Evolutionary conservation across 352 stramenopile genomes (phyloP).

Genomic region (Globisporangium polare): DNA sequence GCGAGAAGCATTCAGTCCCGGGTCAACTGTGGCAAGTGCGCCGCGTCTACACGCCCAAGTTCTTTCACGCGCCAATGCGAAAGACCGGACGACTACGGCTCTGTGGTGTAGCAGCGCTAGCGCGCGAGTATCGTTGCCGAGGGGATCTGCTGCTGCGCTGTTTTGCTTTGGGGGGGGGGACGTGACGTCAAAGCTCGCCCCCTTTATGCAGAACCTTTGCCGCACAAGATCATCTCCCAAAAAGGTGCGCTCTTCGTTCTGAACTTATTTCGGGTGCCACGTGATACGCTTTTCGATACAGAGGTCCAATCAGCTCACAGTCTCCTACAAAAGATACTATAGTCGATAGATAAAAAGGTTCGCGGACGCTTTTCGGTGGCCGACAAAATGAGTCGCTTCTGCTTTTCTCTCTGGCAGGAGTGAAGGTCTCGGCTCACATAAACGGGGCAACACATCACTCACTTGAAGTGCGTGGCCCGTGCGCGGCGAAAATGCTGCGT

Average conservation of each 20-base stretch:
- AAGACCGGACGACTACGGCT: too few species aligned
- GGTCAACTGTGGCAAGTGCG: conserved; percentile 2
- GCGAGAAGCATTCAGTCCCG: neutral
- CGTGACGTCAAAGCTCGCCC: too few species aligned
- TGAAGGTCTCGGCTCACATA: neutral
- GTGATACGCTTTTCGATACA: neutral
- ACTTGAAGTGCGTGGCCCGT: neutral
- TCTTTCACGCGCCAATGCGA: too few species aligned
- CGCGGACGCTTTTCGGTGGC: neutral
- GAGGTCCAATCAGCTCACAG: neutral
- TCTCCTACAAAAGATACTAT: neutral
- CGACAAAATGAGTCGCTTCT: neutral
- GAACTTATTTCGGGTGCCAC: neutral
- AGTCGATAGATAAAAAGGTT: neutral
- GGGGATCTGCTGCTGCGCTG: too few species aligned
- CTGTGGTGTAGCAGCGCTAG: too few species aligned
- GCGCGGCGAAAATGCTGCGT: neutral
- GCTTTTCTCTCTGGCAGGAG: neutral
- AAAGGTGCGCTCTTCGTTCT: neutral
- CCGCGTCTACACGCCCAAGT: too few species aligned
- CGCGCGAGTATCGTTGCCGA: too few species aligned
- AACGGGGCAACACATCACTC: neutral
- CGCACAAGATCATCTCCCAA: too few species aligned
- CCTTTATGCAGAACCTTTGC: too few species aligned
- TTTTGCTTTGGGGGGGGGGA: too few species aligned